These are phyloP conservation scores for Daldinia concentrica DNA, from an alignment of 495 filamentous ascomycete genomes.

Conservation along the genomic window DNA sequence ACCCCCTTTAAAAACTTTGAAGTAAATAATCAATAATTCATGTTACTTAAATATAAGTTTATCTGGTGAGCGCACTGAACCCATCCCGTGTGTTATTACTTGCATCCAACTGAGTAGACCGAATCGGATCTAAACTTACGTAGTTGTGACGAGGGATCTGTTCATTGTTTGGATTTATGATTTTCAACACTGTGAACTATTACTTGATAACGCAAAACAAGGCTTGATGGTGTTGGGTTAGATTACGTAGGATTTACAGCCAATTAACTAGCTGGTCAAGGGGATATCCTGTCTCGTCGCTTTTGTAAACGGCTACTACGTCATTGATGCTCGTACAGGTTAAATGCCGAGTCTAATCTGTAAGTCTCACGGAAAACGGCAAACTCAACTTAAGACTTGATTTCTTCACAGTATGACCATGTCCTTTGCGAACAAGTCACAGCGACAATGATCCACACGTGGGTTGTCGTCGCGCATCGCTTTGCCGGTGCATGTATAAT, in stretches of 20 bases:
- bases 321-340: neutral
- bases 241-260: neutral
- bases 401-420: neutral
- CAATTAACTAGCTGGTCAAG: neutral
- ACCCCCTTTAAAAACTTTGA: no score
- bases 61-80: no score
- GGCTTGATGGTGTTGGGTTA: neutral
- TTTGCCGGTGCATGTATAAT: conserved; percentile 6
- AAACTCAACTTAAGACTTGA: conserved; percentile 5
- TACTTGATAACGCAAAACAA: neutral
- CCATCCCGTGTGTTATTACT: no score
- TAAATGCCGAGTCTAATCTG: neutral
- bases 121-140: no score
- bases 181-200: neutral
- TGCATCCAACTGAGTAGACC: no score
- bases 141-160: no score
- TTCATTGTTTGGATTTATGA: no score
- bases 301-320: neutral
- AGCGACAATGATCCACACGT: conserved; percentile 16
- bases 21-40: no score
- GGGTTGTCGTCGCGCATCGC: neutral
- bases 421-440: conserved; percentile 1
- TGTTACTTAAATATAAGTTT: no score
- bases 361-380: conserved; percentile 1
- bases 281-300: no score